Conservation (phyloP, 2,329 filamentous ascomycete genomes). For the Claviceps pusilla region DNA sequence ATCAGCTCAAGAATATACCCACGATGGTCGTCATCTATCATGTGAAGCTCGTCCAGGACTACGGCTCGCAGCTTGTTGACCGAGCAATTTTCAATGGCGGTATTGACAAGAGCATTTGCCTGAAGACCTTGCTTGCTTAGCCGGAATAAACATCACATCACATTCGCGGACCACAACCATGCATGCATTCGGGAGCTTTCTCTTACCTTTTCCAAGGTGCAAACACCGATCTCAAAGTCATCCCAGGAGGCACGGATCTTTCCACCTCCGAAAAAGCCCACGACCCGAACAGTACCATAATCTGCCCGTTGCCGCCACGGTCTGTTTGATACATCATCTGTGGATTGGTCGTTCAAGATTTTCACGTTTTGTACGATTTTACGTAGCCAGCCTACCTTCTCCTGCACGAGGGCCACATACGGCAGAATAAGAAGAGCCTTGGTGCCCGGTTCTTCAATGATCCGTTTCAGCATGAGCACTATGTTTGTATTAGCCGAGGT, state of each 20-base stretch:
- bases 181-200: neutral
- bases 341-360: slow-evolving; percentile 13
- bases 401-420: slow-evolving; percentile 66
- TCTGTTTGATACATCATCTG: slow-evolving; percentile 20
- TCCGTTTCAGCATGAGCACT: slow-evolving; percentile 57
- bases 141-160: neutral
- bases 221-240: slow-evolving; percentile 64
- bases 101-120: slow-evolving; percentile 62
- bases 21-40: slow-evolving; percentile 62
- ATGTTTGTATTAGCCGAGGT: slow-evolving; percentile 3
- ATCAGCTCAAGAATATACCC: slow-evolving; percentile 64
- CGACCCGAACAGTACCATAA: slow-evolving; percentile 46
- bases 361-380: slow-evolving; percentile 42
- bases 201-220: slow-evolving; percentile 58
- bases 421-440: slow-evolving; percentile 62
- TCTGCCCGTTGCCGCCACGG: slow-evolving; percentile 40
- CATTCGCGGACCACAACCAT: neutral
- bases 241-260: slow-evolving; percentile 52
- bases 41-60: slow-evolving; percentile 67
- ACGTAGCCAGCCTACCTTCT: slow-evolving; percentile 62
- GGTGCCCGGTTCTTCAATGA: slow-evolving; percentile 46
- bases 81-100: slow-evolving; percentile 55
- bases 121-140: slow-evolving; percentile 16
- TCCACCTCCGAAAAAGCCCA: slow-evolving; percentile 62
- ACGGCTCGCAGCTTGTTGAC: slow-evolving; percentile 50